Conservation (phyloP, 306 rosid species). For the Quercus cerris region DNA sequence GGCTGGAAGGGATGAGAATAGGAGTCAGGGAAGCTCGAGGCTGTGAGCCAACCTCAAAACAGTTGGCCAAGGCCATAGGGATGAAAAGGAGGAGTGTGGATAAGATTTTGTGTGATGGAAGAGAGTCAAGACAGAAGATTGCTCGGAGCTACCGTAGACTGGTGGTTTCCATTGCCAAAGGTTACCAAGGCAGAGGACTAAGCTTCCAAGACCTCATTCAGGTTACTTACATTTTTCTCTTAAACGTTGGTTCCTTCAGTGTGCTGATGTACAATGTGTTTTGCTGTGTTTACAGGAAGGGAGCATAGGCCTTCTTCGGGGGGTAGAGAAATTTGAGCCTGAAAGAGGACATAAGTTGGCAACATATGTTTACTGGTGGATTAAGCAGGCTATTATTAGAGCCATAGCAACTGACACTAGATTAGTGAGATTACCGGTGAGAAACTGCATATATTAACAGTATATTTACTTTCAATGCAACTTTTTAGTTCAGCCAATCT, state of each 20-base stretch:
- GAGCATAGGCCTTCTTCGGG: constrained; percentile 76
- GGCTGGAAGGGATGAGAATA: constrained; percentile 38
- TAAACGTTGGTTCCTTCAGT: constrained; percentile 6
- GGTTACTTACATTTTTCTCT: constrained; percentile 38
- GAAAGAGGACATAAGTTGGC: constrained; percentile 66
- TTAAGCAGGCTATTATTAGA: constrained; percentile 71
- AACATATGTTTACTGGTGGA: constrained; percentile 92
- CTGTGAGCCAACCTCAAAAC: constrained; percentile 31
- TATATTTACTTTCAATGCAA: background rate
- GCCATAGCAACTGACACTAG: constrained; percentile 70
- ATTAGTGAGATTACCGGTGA: constrained; percentile 77
- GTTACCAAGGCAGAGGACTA: constrained; percentile 73
- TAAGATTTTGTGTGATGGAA: constrained; percentile 40
- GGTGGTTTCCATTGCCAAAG: constrained; percentile 62
- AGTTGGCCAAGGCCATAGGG: constrained; percentile 29
- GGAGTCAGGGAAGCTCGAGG: constrained; percentile 41
- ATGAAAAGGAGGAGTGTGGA: constrained; percentile 35
- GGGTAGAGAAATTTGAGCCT: constrained; percentile 73
- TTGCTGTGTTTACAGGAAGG: constrained; percentile 59
- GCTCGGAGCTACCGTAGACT: constrained; percentile 47
- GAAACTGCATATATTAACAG: constrained; percentile 23
- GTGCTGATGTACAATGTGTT: background rate
- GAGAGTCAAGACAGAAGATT: constrained; percentile 59
- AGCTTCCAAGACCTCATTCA: constrained; percentile 77
- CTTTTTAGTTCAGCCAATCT: background rate